Evolutionary conservation across 352 stramenopile species (phyloP).

Genomic region (Blastocystis sp.): DNA sequence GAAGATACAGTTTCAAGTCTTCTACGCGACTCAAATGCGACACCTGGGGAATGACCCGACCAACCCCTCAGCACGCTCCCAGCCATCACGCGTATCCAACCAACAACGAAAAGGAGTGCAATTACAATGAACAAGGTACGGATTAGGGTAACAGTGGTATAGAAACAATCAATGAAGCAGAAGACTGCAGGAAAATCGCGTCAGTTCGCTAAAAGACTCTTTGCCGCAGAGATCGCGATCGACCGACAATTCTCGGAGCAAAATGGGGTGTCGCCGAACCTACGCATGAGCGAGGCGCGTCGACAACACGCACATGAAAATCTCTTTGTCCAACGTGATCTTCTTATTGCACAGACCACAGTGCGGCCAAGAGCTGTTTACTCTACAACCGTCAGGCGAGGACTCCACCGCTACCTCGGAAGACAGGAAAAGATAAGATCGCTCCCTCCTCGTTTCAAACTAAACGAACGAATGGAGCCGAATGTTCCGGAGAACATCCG

Average conservation of each 20-base stretch:
- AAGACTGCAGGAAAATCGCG: background rate
- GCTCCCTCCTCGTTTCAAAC: slow-evolving; percentile 50
- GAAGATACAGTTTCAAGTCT: no score
- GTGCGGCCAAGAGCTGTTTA: slow-evolving; percentile 58
- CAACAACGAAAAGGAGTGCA: no score
- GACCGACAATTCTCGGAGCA: slow-evolving; percentile 71
- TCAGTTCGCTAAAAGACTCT: slow-evolving; percentile 57
- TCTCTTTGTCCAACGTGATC: slow-evolving; percentile 69
- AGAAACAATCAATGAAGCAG: no score
- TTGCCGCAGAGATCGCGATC: slow-evolving; percentile 48
- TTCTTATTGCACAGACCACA: slow-evolving; percentile 57
- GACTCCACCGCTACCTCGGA: background rate
- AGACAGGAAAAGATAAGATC: slow-evolving; percentile 65
- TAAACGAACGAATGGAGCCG: slow-evolving; percentile 61
- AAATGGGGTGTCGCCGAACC: slow-evolving; percentile 68
- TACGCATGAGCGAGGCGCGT: background rate
- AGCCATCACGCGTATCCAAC: no score
- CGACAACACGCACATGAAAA: slow-evolving; percentile 57
- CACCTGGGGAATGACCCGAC: no score
- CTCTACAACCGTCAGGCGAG: background rate
- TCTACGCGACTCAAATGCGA: no score
- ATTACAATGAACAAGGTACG: no score
- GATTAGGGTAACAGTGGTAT: no score
- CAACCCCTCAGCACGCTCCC: no score
- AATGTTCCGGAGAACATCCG: slow-evolving; percentile 64